A percentile compares a stretch with the other conserved stretches of the same genome.
phyloP scores from a whole-genome alignment of 495 filamentous ascomycete species.

The Niebla homalea region DNA sequence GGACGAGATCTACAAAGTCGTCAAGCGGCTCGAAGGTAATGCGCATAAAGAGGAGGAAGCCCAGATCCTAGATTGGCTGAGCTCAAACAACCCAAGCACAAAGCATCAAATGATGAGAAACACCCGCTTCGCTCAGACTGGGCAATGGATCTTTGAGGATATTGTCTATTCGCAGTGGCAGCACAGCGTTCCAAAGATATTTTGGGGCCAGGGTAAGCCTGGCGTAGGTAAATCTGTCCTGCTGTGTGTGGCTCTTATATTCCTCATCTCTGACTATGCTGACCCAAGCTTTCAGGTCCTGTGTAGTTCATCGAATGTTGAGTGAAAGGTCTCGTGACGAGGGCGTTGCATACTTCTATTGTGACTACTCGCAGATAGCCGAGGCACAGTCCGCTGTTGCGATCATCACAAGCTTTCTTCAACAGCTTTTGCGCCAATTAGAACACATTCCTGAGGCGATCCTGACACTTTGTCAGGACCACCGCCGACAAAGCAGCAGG shows the following conservation, averaged over 20 bases:
- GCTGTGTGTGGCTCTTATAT: neutral
- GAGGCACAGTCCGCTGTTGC: neutral
- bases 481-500: neutral
- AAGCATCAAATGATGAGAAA: neutral
- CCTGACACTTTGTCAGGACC: neutral
- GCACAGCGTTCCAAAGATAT: neutral
- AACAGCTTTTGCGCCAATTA: neutral
- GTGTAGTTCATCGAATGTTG: neutral
- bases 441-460: neutral
- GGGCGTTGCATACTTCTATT: constrained; percentile 1
- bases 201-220: neutral
- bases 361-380: neutral
- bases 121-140: neutral
- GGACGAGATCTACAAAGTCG: neutral
- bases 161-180: neutral
- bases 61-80: neutral
- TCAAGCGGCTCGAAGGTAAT: neutral
- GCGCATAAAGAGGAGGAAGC: neutral
- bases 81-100: neutral
- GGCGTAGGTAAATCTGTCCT: neutral
- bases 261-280: neutral
- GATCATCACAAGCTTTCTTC: neutral
- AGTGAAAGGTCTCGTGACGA: neutral
- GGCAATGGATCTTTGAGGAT: neutral
- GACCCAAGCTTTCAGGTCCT: neutral